These are phyloP conservation scores for Pythium dissimile DNA, from an alignment of 352 stramenopile species.

Conservation along the genomic window DNA sequence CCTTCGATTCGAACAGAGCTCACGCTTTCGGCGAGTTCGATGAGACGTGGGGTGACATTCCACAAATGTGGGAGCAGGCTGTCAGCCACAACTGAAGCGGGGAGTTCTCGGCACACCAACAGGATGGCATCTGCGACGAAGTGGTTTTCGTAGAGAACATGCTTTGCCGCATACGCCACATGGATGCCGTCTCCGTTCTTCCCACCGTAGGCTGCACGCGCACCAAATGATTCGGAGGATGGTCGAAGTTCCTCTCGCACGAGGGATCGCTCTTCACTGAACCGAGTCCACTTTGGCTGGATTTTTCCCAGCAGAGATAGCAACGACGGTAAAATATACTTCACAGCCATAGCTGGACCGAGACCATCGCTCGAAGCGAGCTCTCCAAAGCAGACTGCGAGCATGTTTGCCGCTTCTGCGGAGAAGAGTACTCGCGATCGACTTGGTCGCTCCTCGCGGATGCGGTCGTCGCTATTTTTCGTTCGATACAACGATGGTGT, in stretches of 20 bases:
- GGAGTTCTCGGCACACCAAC: conserved; percentile 57
- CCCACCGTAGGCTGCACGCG: conserved; percentile 24
- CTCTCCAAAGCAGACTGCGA: conserved; percentile 45
- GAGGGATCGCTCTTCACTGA: conserved; percentile 37
- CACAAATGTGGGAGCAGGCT: conserved; percentile 39
- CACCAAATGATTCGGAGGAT: conserved; percentile 4
- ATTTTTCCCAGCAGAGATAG: conserved; percentile 50
- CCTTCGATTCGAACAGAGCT: conserved; percentile 60
- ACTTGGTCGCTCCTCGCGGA: background rate
- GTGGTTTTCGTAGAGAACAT: conserved; percentile 58
- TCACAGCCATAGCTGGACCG: conserved; percentile 49
- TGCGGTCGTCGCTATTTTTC: background rate
- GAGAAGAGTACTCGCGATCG: conserved; percentile 34
- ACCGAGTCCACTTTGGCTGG: conserved; percentile 53
- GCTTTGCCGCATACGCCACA: conserved; percentile 57
- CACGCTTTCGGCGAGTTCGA: conserved; percentile 68
- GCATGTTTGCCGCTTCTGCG: conserved; percentile 37
- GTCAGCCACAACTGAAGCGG: conserved; percentile 38
- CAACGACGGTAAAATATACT: conserved; percentile 59
- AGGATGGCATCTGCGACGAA: conserved; percentile 64
- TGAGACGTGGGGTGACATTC: conserved; percentile 33
- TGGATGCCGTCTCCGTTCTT: conserved; percentile 47
- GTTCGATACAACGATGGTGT: conserved; percentile 18
- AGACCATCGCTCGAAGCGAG: conserved; percentile 47
- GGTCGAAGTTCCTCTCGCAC: conserved; percentile 26